A percentile compares a stretch with the other conserved stretches of the same genome.
phyloP scores from a whole-genome alignment of 2,329 filamentous ascomycete genomes.

The Beauveria bassiana region DNA sequence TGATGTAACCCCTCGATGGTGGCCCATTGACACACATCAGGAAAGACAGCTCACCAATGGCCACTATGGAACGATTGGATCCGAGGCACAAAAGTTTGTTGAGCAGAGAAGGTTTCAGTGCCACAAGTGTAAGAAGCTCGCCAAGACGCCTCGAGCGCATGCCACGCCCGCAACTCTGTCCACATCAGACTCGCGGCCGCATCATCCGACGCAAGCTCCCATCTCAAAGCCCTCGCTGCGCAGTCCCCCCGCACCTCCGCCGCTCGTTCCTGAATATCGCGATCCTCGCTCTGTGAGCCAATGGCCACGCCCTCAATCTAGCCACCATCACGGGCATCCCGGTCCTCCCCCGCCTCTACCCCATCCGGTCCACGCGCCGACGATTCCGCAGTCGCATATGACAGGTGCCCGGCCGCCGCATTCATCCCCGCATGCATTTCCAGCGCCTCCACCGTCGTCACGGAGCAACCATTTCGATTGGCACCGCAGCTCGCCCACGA shows the following conservation, averaged over 20 bases:
- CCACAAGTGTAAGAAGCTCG: conserved; percentile 61
- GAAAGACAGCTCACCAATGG: conserved; percentile 46
- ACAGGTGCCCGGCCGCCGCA: conserved; percentile 23
- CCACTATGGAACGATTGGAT: conserved; percentile 40
- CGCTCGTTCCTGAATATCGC: conserved; percentile 19
- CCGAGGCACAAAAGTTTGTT: conserved; percentile 51
- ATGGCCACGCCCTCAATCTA: conserved; percentile 13
- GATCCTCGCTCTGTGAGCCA: conserved; percentile 17
- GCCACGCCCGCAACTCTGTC: conserved; percentile 16
- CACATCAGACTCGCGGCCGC: neutral
- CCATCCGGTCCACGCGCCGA: conserved; percentile 8
- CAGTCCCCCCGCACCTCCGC: conserved; percentile 21
- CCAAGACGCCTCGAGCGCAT: conserved; percentile 34
- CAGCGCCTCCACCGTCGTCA: conserved; percentile 25
- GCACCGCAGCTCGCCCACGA: conserved; percentile 36
- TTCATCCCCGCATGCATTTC: conserved; percentile 29
- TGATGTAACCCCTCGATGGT: conserved; percentile 70
- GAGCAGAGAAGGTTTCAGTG: conserved; percentile 61
- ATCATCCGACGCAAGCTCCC: conserved; percentile 5
- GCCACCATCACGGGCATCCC: conserved; percentile 5
- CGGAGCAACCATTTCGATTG: neutral
- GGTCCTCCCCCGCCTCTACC: conserved; percentile 12
- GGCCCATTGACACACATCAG: conserved; percentile 47
- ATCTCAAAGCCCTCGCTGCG: conserved; percentile 19
- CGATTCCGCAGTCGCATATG: neutral